Evolutionary conservation across 2,329 filamentous ascomycete genomes (phyloP), one percentile per base, ranked within the genome.

Genomic region (Alternaria hordeiaustralica): DNA sequence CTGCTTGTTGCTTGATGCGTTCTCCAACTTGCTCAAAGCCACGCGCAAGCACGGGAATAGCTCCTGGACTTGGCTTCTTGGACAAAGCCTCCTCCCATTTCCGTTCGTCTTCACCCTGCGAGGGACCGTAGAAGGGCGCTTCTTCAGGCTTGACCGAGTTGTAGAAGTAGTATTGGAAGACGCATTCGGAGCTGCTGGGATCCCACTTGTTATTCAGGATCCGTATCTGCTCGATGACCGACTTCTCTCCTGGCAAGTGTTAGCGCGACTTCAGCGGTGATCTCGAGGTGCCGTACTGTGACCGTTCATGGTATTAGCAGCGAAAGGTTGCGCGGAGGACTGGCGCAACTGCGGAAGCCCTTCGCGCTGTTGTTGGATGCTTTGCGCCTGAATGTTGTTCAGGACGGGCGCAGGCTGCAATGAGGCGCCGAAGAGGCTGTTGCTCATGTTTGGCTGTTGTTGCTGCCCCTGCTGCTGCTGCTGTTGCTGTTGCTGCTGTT

Each of bases 51-150:
- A 93, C 91, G 5, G 92, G 93, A 74, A 96, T 91, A 75, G 89
- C 93, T 57, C 90, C 90, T 9, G 89, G 86, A 41, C 87, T 90
- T 5, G 93, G 93, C 81, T 94, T 94, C 75, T 91, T 91, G 70
- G 91, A 88, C 26, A 95, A 86, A 0, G 93, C 93, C 71, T 94
- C 91, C 74, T 96, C 93, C 92, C 92, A 96, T 75, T 92, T 92
- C 68, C 88, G 87, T 41, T 90, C 88, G 75, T 94, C 89, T 75
- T 96, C 93, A 70, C 87, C 84, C 1, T 88, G 83, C 15, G 87
- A 84, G 3, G 91, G 91, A 67, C 89, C 87, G 79, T 92, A 94
- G 79, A 91, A 94, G 11, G 91, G 91, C n/a, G 91, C 89, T 75
- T 87, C 87, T 56, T 88, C 87, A 73, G 91, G 88, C 67, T 91